Conservation (phyloP, 176 grass and related monocot species). For the Paspalum vaginatum region DNA sequence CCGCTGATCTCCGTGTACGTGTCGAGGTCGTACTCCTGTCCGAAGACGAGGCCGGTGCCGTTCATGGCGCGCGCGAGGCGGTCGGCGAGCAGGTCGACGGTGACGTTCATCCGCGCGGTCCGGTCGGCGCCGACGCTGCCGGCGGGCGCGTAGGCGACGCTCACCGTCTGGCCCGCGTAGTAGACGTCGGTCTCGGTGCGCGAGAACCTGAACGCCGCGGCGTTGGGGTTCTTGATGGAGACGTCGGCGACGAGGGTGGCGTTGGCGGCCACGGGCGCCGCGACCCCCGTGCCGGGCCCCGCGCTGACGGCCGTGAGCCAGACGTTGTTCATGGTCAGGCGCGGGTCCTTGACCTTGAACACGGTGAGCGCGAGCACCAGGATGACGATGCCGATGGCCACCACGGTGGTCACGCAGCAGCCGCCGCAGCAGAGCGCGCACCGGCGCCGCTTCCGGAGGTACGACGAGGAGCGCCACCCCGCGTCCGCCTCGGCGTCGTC, state of each 20-base stretch:
- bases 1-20: constrained; percentile 64
- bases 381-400: constrained; percentile 56
- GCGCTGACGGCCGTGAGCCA: constrained; percentile 43
- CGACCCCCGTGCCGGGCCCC: not conserved
- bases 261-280: constrained; percentile 48
- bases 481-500: constrained; percentile 13
- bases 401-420: constrained; percentile 47
- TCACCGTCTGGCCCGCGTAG: constrained; percentile 46
- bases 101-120: constrained; percentile 57
- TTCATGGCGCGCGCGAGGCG: constrained; percentile 42
- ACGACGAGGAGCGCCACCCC: constrained; percentile 41
- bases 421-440: constrained; percentile 60
- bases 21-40: constrained; percentile 50
- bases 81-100: constrained; percentile 63
- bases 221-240: constrained; percentile 80
- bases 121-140: constrained; percentile 47
- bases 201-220: constrained; percentile 64
- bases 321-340: constrained; percentile 60
- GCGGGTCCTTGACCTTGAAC: constrained; percentile 78
- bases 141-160: constrained; percentile 60
- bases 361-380: constrained; percentile 67
- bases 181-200: constrained; percentile 53
- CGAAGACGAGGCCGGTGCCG: constrained; percentile 39
- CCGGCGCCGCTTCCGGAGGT: constrained; percentile 51
- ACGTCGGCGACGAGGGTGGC: constrained; percentile 68